phyloP scores from a whole-genome alignment of 495 filamentous ascomycete genomes.

The Neurospora sp. region DNA sequence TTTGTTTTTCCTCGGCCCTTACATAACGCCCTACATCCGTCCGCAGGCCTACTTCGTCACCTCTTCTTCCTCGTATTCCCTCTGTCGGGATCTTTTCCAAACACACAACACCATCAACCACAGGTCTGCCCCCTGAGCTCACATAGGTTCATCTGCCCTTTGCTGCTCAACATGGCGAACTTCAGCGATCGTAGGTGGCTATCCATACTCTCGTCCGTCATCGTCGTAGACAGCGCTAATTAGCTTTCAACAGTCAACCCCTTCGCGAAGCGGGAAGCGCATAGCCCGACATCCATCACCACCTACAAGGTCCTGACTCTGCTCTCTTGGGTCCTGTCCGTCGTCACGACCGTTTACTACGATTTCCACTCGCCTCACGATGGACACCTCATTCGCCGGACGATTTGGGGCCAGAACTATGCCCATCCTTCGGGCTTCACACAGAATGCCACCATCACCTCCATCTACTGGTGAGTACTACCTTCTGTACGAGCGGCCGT shows the following conservation, averaged over 20 bases:
- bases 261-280: constrained; percentile 53
- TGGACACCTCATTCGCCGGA: constrained; percentile 40
- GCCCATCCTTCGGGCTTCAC: constrained; percentile 62
- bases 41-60: background rate
- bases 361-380: constrained; percentile 51
- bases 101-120: background rate
- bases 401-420: constrained; percentile 62
- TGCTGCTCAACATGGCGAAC: background rate
- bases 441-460: constrained; percentile 57
- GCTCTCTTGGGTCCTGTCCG: constrained; percentile 59
- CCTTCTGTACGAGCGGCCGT: background rate
- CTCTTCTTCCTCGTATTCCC: background rate
- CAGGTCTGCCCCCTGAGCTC: background rate
- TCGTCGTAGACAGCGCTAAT: background rate
- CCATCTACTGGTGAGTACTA: constrained; percentile 61
- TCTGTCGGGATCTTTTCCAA: background rate
- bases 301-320: constrained; percentile 58
- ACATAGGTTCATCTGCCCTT: background rate
- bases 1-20: background rate
- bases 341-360: constrained; percentile 62
- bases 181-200: constrained; percentile 4
- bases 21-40: background rate
- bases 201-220: background rate
- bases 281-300: constrained; percentile 38
- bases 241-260: constrained; percentile 44